Conservation (phyloP, 139 green algal genomes). For the Auxenochlorella pyrenoidosa region DNA sequence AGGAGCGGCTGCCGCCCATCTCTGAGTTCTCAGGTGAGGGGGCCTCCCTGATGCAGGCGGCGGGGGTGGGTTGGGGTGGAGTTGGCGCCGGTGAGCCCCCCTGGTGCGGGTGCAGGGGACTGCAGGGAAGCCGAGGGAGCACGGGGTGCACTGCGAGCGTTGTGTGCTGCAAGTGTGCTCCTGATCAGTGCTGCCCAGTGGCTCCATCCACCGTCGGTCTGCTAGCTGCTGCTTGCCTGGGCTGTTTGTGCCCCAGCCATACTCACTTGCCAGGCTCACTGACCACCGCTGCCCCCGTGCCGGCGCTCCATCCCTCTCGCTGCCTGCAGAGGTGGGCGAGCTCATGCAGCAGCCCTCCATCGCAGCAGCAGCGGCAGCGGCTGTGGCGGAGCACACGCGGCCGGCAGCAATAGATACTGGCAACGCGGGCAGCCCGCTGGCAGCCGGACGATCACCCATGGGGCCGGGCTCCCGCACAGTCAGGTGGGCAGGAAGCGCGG, state of each 20-base stretch:
- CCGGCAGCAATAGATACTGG: slow-evolving; percentile 13
- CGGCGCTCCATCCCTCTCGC: neutral
- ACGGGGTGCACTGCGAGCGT: too few relatives aligned
- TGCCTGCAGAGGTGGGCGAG: slow-evolving; percentile 15
- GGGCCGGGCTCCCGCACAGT: neutral
- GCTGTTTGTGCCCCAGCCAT: too few relatives aligned
- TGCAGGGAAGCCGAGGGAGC: too few relatives aligned
- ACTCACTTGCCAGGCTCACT: too few relatives aligned
- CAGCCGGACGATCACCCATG: slow-evolving; percentile 13
- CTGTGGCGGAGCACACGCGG: slow-evolving; percentile 11
- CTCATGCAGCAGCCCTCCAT: slow-evolving; percentile 35
- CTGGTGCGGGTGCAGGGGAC: too few relatives aligned
- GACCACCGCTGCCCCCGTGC: neutral
- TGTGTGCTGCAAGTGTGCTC: too few relatives aligned
- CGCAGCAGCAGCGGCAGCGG: slow-evolving; percentile 11
- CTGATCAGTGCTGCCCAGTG: too few relatives aligned
- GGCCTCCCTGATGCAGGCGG: neutral
- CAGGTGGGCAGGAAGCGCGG: neutral
- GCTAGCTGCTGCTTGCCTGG: neutral
- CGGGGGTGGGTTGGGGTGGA: too few relatives aligned
- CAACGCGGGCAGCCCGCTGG: slow-evolving; percentile 3
- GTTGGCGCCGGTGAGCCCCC: too few relatives aligned
- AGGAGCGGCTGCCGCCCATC: slow-evolving; percentile 44
- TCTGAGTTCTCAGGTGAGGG: slow-evolving; percentile 17
- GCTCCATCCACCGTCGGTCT: neutral